Base-by-base conservation (phyloP, 768 basidiomycete genomes). In the Kwoniella bestiolae region DNA sequence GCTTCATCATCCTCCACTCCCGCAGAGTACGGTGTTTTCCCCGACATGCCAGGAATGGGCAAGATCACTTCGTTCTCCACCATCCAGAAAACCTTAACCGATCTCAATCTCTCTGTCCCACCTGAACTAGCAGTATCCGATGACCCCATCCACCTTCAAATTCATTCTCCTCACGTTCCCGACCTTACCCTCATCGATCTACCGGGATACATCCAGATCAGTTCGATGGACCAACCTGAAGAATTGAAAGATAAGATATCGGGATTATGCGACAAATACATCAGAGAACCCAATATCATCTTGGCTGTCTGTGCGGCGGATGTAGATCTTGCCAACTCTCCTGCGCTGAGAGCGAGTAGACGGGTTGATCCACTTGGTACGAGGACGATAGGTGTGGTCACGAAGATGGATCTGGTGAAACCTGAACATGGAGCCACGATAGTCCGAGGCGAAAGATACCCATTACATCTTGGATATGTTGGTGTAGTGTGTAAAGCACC, bases 271-370 rank as follows among this genome's bases (percentile, higher is more conserved):
- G 96, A 97, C 62, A 91, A 89, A 78, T 99, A 99, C 80, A 99
- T 99, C 74, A 88, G 91, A n/a, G 93, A 97, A 79, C 95, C 96
- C n/a, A 99, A 99, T 81, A 93, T 99, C 81, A 90, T 98, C 72
- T 87, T 99, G n/a, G 95, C 96, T 4, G 92, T 99, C 18, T 99
- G 96, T 78, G 91, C 96, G 7, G 96, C 96, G 7, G 94, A 99
- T 79, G 96, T 99, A 60, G 96, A 99, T 83, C 86, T 99, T 12
- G 96, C 96, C 66, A 99, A 99, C 81, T 96, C 94, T 0, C 94
- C 96, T 6, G 96, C 96, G 0, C 83, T 99, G 55, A 86, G 93
- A 55, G 94, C 96, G 0, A 94, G 92, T 80, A 86, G 94, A 45
- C 90, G 91, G 68, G 91, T 98, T 3, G 96, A 99, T 77, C 95